Evolutionary conservation across 2,329 filamentous ascomycete genomes (phyloP), one percentile per base, ranked within the genome.

Genomic region (Paraphoma sp.): DNA sequence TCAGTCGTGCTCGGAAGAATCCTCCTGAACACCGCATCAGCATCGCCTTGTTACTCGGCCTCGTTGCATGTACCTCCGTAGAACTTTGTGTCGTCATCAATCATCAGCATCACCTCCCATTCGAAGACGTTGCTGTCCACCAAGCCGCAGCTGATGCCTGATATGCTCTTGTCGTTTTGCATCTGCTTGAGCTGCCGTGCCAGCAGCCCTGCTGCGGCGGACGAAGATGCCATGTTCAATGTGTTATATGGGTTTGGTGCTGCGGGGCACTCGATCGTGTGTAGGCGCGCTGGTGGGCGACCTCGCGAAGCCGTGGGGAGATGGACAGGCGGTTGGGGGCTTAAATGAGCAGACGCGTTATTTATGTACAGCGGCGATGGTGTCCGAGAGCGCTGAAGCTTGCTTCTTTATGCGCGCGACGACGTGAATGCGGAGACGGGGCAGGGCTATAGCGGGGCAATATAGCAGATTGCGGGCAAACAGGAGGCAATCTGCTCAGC

Each of bases 61-160:
- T 31, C 5, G 23, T 17, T 3, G 9, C 17, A 12, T 28, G 23
- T 80, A 94, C 93, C 93, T 70, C 93, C 93, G 70, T 97, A 97
- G 78, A 91, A 91, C 79, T 93, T 94, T 79, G 91, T 93, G 73
- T 96, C 93, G 69, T 97, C 93, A 60, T 87, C 92, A 64, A 98
- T 94, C 94, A 99, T 98, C 59, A 99, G 87, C 91, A 97, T 97
- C 17, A 98, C 93, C 78, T 98, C 93, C 95, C 95, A 99, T 81
- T 96, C 91, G 65, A 97, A 97, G 9, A 98, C 88, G 75, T 96
- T 90, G 76, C 90, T 91, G 70, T 89, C 88, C 50, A 93, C 88
- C 43, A 99, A 82, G 0, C 95, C 95, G 70, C 92, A 96, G 60
- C 93, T 97, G 72, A 98, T 97, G 51, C 94, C 95, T 0, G 92